These are phyloP conservation scores for Saccharomycopsis phalli DNA, from an alignment of 1,139 yeast genomes.

Conservation along the genomic window DNA sequence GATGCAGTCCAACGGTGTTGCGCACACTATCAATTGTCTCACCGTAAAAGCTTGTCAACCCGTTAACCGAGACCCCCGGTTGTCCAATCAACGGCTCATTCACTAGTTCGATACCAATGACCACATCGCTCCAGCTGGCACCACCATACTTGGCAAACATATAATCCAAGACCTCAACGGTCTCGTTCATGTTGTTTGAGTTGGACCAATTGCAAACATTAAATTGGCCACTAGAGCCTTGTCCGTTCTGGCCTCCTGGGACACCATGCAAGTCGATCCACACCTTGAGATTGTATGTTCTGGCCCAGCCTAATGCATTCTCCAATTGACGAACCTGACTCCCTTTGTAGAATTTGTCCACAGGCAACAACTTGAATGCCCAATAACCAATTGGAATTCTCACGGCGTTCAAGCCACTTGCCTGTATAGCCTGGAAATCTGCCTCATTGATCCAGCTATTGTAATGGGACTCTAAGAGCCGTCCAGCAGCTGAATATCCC, in stretches of 20 bases:
- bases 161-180: conserved; percentile 43
- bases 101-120: conserved; percentile 73
- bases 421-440: conserved; percentile 56
- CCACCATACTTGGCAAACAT: conserved; percentile 57
- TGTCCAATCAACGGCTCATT: conserved; percentile 84
- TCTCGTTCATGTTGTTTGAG: conserved; percentile 38
- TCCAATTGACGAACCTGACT: conserved; percentile 70
- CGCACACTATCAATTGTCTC: conserved; percentile 31
- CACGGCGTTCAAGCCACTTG: conserved; percentile 71
- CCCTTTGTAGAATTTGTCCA: conserved; percentile 86
- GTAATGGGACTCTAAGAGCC: conserved; percentile 65
- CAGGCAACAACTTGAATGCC: conserved; percentile 61
- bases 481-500: conserved; percentile 51
- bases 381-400: conserved; percentile 94
- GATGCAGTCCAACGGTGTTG: conserved; percentile 24
- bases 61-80: conserved; percentile 35
- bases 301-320: conserved; percentile 70
- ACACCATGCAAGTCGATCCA: conserved; percentile 96
- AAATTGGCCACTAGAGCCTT: conserved; percentile 86
- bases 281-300: conserved; percentile 52
- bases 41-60: conserved; percentile 46
- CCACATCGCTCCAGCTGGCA: conserved; percentile 53
- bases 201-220: conserved; percentile 53
- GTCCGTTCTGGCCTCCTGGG: conserved; percentile 94
- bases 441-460: conserved; percentile 61